Percentiles rank a stretch among this genome's conserved stretches.
Conservation (phyloP, 345 rosid genomes). For the Sonneratia alba region DNA sequence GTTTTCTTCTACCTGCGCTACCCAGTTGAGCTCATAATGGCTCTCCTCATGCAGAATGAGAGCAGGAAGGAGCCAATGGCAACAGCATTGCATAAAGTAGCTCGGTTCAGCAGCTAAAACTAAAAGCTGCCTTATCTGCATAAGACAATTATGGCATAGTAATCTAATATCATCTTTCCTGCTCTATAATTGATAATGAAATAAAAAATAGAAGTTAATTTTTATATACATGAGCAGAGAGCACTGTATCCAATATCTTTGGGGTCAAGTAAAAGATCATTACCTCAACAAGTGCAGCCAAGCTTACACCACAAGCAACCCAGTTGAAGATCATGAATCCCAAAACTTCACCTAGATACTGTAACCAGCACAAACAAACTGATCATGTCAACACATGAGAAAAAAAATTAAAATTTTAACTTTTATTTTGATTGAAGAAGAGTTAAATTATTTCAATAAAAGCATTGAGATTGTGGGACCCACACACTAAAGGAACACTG, state of each 20-base stretch:
- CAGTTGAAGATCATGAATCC: slow-evolving; percentile 78
- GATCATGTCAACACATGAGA: not conserved
- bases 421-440: not conserved
- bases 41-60: slow-evolving; percentile 48
- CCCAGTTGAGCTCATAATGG: slow-evolving; percentile 50
- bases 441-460: not conserved
- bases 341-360: slow-evolving; percentile 84
- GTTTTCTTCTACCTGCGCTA: slow-evolving; percentile 52
- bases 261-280: slow-evolving; percentile 5
- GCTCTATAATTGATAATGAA: not conserved
- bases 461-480: not conserved
- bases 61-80: slow-evolving; percentile 90
- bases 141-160: not conserved
- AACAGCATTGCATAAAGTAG: slow-evolving; percentile 66
- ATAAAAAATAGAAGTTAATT: not conserved
- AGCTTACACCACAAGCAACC: slow-evolving; percentile 80
- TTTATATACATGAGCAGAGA: not conserved
- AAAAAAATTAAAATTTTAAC: not conserved
- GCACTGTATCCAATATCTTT: not conserved
- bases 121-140: slow-evolving; percentile 63
- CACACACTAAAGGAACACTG: not conserved
- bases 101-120: slow-evolving; percentile 56
- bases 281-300: slow-evolving; percentile 89
- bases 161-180: not conserved
- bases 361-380: slow-evolving; percentile 13